Evolutionary conservation across 257 asterid genomes (phyloP).

Genomic region (Buddleja alternifolia): DNA sequence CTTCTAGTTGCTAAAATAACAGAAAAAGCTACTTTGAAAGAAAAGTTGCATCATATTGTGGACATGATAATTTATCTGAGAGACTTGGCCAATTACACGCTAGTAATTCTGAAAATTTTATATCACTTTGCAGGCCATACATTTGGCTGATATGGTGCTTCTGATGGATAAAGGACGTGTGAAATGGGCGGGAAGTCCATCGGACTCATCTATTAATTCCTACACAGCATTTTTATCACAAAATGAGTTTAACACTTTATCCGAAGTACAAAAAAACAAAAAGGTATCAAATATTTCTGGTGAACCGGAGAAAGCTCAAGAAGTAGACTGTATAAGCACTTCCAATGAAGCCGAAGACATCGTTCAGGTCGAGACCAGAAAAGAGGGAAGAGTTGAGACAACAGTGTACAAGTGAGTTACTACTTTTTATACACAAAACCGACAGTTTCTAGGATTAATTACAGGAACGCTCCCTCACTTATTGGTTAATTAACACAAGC

Average conservation of each 20-base stretch:
- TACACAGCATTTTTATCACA: slow-evolving; percentile 56
- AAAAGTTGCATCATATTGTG: too few relatives aligned
- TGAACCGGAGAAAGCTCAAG: slow-evolving; percentile 46
- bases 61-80: background rate
- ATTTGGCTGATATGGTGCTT: slow-evolving; percentile 71
- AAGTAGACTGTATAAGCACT: slow-evolving; percentile 42
- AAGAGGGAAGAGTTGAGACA: slow-evolving; percentile 87
- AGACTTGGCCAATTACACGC: slow-evolving; percentile 1
- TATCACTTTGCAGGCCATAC: slow-evolving; percentile 65
- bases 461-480: too few relatives aligned
- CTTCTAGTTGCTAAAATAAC: too few relatives aligned
- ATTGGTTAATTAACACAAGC: too few relatives aligned
- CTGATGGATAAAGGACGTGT: slow-evolving; percentile 87
- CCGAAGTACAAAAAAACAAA: slow-evolving; percentile 40
- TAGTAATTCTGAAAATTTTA: background rate
- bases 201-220: slow-evolving; percentile 55
- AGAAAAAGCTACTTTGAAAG: too few relatives aligned
- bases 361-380: slow-evolving; percentile 69
- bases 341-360: slow-evolving; percentile 51
- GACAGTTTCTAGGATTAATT: too few relatives aligned
- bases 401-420: slow-evolving; percentile 79
- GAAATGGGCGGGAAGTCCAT: slow-evolving; percentile 81
- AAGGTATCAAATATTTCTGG: slow-evolving; percentile 30
- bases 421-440: too few relatives aligned
- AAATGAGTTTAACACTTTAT: slow-evolving; percentile 43